Conservation (phyloP, 2,329 filamentous ascomycete genomes). For the Claviceps fusiformis region DNA sequence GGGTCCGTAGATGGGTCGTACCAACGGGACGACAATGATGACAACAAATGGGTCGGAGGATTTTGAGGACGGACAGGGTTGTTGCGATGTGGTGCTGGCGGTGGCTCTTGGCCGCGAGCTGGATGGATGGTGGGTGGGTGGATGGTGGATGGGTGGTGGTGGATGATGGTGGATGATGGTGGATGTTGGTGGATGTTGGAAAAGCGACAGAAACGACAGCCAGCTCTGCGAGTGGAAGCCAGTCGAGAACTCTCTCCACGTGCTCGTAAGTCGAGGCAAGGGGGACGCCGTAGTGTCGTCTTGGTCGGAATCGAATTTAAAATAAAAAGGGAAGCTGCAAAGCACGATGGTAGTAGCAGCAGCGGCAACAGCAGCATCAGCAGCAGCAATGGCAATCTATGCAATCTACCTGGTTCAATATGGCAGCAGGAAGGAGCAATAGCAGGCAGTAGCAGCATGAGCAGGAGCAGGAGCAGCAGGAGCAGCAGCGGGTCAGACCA, state of each 20-base stretch:
- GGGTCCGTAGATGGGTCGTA: not conserved
- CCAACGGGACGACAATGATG: not conserved
- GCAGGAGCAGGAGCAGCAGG: not conserved
- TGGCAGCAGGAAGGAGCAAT: too few species aligned
- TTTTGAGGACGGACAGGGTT: slow-evolving; percentile 1
- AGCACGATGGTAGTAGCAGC: too few species aligned
- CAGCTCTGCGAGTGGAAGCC: not conserved
- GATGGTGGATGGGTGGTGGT: not conserved
- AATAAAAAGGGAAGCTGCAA: too few species aligned
- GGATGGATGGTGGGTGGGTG: not conserved
- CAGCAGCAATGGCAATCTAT: too few species aligned
- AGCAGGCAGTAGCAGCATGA: too few species aligned
- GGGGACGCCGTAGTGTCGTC: too few species aligned
- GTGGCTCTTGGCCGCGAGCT: not conserved
- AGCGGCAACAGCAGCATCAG: too few species aligned
- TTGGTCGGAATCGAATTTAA: too few species aligned
- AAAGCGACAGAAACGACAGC: not conserved
- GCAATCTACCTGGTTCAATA: too few species aligned
- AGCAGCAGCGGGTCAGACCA: not conserved
- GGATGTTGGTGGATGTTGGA: not conserved
- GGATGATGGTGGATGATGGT: not conserved
- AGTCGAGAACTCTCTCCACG: not conserved
- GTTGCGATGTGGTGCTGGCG: not conserved
- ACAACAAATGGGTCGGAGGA: not conserved
- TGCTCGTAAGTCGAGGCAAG: too few species aligned